Percentiles rank a stretch among this genome's conserved stretches.
These are phyloP conservation scores for Sindora glabra DNA, from an alignment of 306 rosid species.

Conservation along the genomic window DNA sequence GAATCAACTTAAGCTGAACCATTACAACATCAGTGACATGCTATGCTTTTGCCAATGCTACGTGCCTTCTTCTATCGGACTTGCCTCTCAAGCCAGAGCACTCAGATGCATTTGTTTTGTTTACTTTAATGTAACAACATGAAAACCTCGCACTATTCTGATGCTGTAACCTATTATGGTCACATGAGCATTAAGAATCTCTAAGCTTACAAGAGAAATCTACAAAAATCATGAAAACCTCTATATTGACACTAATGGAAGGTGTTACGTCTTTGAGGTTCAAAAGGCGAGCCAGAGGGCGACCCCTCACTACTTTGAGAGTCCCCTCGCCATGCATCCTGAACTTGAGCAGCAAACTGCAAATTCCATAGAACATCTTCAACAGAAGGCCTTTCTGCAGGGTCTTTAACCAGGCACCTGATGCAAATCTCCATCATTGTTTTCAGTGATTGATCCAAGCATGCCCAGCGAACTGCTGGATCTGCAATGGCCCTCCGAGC, in stretches of 20 bases:
- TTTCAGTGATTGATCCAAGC: constrained; percentile 79
- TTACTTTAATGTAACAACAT: too few relatives aligned
- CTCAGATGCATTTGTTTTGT: too few relatives aligned
- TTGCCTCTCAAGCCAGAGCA: too few relatives aligned
- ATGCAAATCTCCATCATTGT: constrained; percentile 89
- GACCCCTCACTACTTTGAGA: constrained; percentile 62
- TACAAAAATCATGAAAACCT: not conserved
- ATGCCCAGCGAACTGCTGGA: constrained; percentile 35
- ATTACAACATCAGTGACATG: too few relatives aligned
- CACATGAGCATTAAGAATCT: too few relatives aligned
- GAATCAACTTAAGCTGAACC: too few relatives aligned
- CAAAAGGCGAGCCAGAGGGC: constrained; percentile 48
- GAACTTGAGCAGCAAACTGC: constrained; percentile 95
- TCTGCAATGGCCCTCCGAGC: constrained; percentile 61
- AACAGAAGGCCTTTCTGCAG: constrained; percentile 66
- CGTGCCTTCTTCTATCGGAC: too few relatives aligned
- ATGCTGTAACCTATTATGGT: too few relatives aligned
- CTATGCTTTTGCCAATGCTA: too few relatives aligned
- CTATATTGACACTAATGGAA: constrained; percentile 20
- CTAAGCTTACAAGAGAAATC: constrained; percentile 9
- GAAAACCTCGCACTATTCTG: too few relatives aligned
- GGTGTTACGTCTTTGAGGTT: constrained; percentile 11
- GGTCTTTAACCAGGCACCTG: constrained; percentile 54
- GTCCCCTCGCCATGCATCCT: constrained; percentile 89
- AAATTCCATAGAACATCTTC: constrained; percentile 96